phyloP scores from a whole-genome alignment of 352 stramenopile genomes.

The Aphanomyces euteiches region DNA sequence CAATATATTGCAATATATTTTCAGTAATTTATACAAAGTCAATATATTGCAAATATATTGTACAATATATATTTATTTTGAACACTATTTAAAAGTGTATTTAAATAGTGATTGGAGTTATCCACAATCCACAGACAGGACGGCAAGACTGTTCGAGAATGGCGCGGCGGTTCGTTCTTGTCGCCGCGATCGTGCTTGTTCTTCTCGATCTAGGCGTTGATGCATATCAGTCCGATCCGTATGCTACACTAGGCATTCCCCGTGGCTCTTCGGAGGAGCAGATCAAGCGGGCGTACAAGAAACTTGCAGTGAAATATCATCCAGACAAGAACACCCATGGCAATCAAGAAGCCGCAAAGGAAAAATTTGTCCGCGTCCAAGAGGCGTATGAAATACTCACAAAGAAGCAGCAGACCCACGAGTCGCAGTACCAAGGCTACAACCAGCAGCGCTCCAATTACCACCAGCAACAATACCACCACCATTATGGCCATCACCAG shows the following conservation, averaged over 20 bases:
- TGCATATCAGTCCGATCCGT: constrained; percentile 54
- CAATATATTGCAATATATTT: no score
- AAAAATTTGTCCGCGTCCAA: constrained; percentile 74
- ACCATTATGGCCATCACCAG: constrained; percentile 49
- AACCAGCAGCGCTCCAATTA: constrained; percentile 19
- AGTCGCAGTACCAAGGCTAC: constrained; percentile 28
- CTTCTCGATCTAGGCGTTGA: constrained; percentile 24
- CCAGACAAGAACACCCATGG: constrained; percentile 86
- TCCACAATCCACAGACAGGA: no score
- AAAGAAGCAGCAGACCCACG: constrained; percentile 28
- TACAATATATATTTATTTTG: no score
- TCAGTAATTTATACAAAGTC: no score
- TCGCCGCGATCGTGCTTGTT: neutral
- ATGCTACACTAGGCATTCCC: constrained; percentile 61
- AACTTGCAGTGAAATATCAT: constrained; percentile 86
- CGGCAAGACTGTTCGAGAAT: no score
- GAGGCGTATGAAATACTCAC: constrained; percentile 64
- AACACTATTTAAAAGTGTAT: no score
- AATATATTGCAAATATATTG: no score
- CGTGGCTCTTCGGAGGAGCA: constrained; percentile 61
- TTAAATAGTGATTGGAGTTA: no score
- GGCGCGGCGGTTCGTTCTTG: neutral
- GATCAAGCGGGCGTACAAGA: constrained; percentile 82
- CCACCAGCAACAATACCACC: constrained; percentile 42
- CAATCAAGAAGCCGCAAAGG: constrained; percentile 52